Percentiles rank a stretch among this genome's conserved stretches.
phyloP scores from a whole-genome alignment of 441 rosid species.

The Manihot esculenta region DNA sequence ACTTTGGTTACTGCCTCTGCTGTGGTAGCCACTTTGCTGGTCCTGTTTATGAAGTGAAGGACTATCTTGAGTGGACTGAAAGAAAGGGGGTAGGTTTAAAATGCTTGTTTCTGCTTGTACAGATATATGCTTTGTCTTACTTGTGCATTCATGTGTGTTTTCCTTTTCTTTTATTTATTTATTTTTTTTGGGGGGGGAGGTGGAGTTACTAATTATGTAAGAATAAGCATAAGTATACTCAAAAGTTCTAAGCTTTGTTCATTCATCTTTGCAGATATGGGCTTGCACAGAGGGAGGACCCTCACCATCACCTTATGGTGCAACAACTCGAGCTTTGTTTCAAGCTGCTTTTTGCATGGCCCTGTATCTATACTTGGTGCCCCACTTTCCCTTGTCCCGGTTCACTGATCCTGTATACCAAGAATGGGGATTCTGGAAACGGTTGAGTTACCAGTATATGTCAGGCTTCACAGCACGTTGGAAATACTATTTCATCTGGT shows the following conservation, averaged over 20 bases:
- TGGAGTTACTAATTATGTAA: not conserved
- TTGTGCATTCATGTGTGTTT: no score
- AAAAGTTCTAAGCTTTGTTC: conserved; percentile 13
- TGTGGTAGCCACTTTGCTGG: conserved; percentile 98
- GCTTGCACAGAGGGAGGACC: conserved; percentile 41
- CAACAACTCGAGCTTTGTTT: conserved; percentile 61
- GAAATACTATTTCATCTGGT: conserved; percentile 99
- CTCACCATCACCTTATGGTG: conserved; percentile 56
- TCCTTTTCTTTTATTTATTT: no score
- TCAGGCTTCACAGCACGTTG: conserved; percentile 82
- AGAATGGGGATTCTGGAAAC: conserved; percentile 89
- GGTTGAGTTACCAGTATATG: conserved; percentile 82
- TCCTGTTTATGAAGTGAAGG: conserved; percentile 94
- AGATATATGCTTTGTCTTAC: conserved; percentile 8
- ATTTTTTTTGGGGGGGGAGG: not conserved
- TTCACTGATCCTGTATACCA: conserved; percentile 73
- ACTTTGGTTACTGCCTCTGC: conserved; percentile 86
- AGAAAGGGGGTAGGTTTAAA: conserved; percentile 65
- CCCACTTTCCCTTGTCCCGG: conserved; percentile 58
- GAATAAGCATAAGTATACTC: not conserved
- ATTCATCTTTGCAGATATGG: conserved; percentile 65
- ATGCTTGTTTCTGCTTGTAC: conserved; percentile 16
- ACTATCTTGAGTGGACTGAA: conserved; percentile 91
- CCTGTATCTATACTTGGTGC: conserved; percentile 65
- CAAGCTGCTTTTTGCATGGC: conserved; percentile 91